Evolutionary conservation across 129 eudicot genomes (phyloP).

Genomic region (Escallonia rubra): DNA sequence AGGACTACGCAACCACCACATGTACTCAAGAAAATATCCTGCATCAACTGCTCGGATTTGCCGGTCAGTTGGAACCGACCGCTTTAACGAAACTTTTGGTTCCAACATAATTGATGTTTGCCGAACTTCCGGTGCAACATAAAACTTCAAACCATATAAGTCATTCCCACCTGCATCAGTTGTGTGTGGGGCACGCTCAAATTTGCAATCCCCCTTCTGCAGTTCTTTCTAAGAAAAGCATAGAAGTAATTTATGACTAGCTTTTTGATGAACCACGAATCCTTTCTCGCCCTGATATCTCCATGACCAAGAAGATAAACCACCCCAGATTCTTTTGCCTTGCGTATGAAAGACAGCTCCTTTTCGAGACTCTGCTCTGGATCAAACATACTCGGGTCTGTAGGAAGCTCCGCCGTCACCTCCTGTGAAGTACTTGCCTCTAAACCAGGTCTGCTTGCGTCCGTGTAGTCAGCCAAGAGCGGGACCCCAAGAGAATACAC

Average conservation of each 20-base stretch:
- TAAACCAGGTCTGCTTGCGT: slow-evolving; percentile 26
- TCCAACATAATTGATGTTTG: not conserved
- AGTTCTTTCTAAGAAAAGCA: slow-evolving; percentile 80
- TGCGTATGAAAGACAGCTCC: slow-evolving; percentile 68
- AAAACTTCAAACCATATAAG: slow-evolving; percentile 73
- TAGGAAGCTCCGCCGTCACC: slow-evolving; percentile 23
- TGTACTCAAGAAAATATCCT: not conserved
- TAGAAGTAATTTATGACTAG: slow-evolving; percentile 84
- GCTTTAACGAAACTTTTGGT: no score
- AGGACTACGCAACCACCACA: no score
- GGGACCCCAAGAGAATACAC: slow-evolving; percentile 74
- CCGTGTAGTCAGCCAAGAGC: slow-evolving; percentile 48
- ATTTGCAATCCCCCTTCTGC: slow-evolving; percentile 85
- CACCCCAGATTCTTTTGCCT: slow-evolving; percentile 91
- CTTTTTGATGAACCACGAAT: slow-evolving; percentile 89
- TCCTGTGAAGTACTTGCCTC: slow-evolving; percentile 61
- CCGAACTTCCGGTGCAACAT: not conserved
- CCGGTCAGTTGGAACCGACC: not conserved
- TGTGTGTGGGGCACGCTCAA: slow-evolving; percentile 92
- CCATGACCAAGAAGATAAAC: slow-evolving; percentile 98
- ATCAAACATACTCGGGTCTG: slow-evolving; percentile 20
- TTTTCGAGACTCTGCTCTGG: slow-evolving; percentile 80
- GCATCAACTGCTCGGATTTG: not conserved
- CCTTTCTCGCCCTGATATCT: slow-evolving; percentile 81
- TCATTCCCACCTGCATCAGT: slow-evolving; percentile 85